Conservation (phyloP, 805 yeast genomes). For the Lachancea thermotolerans region DNA sequence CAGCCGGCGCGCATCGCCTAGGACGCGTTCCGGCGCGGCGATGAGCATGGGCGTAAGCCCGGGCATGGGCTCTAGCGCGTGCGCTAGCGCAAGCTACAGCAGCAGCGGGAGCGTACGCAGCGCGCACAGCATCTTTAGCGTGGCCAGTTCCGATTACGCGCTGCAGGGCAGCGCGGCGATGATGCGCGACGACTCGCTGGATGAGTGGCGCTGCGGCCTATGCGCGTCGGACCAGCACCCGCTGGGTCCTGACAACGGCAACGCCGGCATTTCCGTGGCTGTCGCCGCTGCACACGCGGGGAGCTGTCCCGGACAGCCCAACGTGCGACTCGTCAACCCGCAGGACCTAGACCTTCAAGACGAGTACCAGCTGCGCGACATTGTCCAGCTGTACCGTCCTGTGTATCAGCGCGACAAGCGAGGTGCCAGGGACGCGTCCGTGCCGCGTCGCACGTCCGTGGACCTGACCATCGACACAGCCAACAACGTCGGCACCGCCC, state of each 20-base stretch:
- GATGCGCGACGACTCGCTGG: constrained; percentile 3
- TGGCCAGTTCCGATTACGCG: background rate
- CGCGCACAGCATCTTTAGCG: background rate
- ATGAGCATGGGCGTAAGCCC: background rate
- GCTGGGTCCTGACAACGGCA: background rate
- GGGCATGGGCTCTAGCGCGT: background rate
- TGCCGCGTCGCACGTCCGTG: constrained; percentile 7
- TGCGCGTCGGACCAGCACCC: background rate
- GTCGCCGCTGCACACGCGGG: too few relatives aligned
- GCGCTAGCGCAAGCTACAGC: background rate
- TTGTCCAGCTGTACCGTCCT: constrained; percentile 18
- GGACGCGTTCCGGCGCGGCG: too few relatives aligned
- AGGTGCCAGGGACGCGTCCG: background rate
- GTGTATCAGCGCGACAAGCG: constrained; percentile 15
- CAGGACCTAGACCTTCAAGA: constrained; percentile 23
- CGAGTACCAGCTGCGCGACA: constrained; percentile 13
- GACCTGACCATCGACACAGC: constrained; percentile 7
- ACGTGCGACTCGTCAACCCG: constrained; percentile 16
- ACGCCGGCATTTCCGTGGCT: background rate
- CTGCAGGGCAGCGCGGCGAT: background rate
- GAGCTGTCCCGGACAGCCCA: constrained; percentile 3
- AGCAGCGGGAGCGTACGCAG: background rate
- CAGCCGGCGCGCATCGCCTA: background rate
- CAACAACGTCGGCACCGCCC: constrained; percentile 6
- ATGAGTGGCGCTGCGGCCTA: constrained; percentile 1